Evolutionary conservation across 2,329 filamentous ascomycete species (phyloP).

Genomic region (Arthrobotrys sphaeroides): DNA sequence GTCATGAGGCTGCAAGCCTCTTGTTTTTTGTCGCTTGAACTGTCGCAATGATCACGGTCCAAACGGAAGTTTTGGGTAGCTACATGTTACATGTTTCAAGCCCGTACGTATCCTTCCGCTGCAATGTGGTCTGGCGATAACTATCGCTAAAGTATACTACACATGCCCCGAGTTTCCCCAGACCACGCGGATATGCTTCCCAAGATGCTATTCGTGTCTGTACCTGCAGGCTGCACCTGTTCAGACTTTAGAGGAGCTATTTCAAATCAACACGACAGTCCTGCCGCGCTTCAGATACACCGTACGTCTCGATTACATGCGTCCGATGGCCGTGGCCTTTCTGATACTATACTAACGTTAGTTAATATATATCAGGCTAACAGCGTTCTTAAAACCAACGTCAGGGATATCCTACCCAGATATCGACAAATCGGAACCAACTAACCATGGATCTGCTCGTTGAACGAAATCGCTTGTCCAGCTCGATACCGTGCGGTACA

Average conservation of each 20-base stretch:
- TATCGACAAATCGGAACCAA: slow-evolving; percentile 38
- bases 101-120: slow-evolving; percentile 20
- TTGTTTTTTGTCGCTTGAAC: background rate
- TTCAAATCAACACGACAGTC: slow-evolving; percentile 1
- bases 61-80: slow-evolving; percentile 47
- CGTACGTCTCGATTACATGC: background rate
- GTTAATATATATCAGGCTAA: background rate
- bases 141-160: slow-evolving; percentile 37
- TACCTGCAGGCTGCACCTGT: slow-evolving; percentile 29
- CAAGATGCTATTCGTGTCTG: background rate
- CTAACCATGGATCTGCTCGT: slow-evolving; percentile 28
- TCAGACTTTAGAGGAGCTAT: background rate
- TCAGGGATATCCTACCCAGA: slow-evolving; percentile 2
- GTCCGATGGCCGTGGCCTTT: background rate
- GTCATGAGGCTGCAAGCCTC: background rate
- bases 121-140: slow-evolving; percentile 45
- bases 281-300: background rate
- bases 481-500: slow-evolving; percentile 8
- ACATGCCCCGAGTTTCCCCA: slow-evolving; percentile 23
- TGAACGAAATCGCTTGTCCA: slow-evolving; percentile 11
- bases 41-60: too few relatives aligned
- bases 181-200: slow-evolving; percentile 10
- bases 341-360: background rate
- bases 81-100: slow-evolving; percentile 39
- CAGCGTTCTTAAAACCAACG: background rate